These are phyloP conservation scores for Marasmius fiardii DNA, from an alignment of 1,284 basidiomycete genomes.

Conservation along the genomic window DNA sequence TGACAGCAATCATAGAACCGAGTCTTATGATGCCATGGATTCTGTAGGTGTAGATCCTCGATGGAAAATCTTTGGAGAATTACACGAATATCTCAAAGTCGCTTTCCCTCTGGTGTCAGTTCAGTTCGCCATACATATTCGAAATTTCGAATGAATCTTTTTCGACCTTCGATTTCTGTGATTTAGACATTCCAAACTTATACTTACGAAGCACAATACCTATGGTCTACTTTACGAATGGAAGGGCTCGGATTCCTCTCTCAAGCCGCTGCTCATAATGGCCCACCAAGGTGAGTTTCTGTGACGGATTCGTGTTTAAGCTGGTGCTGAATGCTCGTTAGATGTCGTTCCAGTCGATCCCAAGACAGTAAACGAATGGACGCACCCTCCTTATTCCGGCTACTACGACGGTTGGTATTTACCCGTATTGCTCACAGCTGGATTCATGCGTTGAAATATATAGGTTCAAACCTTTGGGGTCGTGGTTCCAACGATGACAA, in stretches of 20 bases:
- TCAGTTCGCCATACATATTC: not conserved
- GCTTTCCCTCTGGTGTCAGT: constrained; percentile 33
- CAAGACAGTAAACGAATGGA: constrained; percentile 42
- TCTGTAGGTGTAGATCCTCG: constrained; percentile 23
- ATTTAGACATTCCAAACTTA: constrained; percentile 36
- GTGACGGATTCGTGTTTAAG: not conserved
- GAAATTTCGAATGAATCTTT: too few species aligned
- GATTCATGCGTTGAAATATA: not conserved
- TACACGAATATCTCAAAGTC: constrained; percentile 23
- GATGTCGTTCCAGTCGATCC: constrained; percentile 54
- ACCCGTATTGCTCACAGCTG: not conserved
- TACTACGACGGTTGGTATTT: constrained; percentile 37
- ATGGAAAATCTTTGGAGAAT: constrained; percentile 23
- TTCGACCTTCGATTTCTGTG: not conserved
- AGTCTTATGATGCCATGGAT: constrained; percentile 20
- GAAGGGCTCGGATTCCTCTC: constrained; percentile 42
- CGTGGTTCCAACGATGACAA: constrained; percentile 43
- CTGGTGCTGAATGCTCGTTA: constrained; percentile 11
- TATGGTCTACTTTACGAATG: constrained; percentile 57
- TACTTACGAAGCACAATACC: constrained; percentile 40
- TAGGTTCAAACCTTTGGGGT: constrained; percentile 38
- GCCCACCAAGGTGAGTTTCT: constrained; percentile 48
- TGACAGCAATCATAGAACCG: constrained; percentile 9
- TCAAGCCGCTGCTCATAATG: constrained; percentile 55
- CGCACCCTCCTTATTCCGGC: constrained; percentile 45